These are phyloP conservation scores for Yueomyces sp. DNA, from an alignment of 805 yeast species.

Conservation along the genomic window DNA sequence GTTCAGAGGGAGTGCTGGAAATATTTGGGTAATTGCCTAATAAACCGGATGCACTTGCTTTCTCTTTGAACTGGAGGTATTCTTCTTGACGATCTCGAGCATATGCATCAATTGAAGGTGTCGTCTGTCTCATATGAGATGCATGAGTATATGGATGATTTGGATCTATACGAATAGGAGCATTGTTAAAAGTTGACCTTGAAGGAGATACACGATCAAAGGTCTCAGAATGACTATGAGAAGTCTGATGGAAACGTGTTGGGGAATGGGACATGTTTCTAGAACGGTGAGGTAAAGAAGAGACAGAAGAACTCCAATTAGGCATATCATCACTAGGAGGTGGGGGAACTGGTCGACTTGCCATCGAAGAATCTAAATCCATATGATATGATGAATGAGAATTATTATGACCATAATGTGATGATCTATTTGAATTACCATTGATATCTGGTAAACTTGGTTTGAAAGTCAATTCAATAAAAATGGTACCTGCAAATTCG, in stretches of 20 bases:
- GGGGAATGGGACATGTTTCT: not conserved
- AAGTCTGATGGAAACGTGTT: not conserved
- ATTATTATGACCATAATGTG: not conserved
- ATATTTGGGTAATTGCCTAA: not conserved
- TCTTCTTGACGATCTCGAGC: not conserved
- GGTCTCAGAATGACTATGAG: not conserved
- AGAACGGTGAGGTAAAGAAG: not conserved
- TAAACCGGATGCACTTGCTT: not conserved
- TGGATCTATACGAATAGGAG: not conserved
- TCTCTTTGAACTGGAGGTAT: not conserved
- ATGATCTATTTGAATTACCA: not conserved
- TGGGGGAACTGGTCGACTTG: slow-evolving; percentile 21
- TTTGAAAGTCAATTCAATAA: slow-evolving; percentile 83
- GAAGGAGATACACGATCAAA: not conserved
- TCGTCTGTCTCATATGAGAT: slow-evolving; percentile 16
- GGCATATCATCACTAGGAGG: slow-evolving; percentile 12
- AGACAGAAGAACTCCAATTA: not conserved
- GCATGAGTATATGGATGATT: slow-evolving; percentile 14
- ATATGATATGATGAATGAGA: not conserved
- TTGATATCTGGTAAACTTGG: slow-evolving; percentile 28
- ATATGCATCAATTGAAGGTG: slow-evolving; percentile 6
- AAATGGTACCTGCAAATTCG: slow-evolving; percentile 77
- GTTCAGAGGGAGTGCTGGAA: not conserved
- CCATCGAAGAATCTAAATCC: slow-evolving; percentile 9
- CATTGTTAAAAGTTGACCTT: not conserved